These are phyloP conservation scores for Desmodesmus armatus DNA, from an alignment of 139 green algal genomes.

Conservation along the genomic window DNA sequence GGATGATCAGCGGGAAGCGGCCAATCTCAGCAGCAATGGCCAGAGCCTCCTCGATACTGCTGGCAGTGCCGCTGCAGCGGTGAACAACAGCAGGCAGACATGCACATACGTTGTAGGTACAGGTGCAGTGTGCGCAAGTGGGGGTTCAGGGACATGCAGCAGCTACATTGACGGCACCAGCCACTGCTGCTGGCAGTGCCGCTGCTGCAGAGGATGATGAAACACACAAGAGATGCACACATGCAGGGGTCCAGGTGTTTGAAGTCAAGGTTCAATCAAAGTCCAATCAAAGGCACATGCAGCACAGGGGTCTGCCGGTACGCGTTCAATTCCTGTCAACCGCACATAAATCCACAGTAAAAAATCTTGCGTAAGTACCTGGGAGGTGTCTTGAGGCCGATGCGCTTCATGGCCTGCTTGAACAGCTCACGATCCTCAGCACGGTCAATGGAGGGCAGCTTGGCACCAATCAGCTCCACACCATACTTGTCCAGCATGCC, in stretches of 20 bases:
- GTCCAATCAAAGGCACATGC: too few species aligned
- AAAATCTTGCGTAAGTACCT: slow-evolving; percentile 21
- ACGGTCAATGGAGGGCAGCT: slow-evolving; percentile 98
- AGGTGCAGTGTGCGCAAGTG: too few species aligned
- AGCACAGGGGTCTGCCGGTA: too few species aligned
- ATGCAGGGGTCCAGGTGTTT: too few species aligned
- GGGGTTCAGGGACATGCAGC: background rate
- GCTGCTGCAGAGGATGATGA: background rate
- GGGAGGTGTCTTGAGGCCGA: slow-evolving; percentile 76
- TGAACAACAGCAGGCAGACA: background rate
- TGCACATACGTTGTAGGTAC: too few species aligned
- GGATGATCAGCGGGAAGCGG: slow-evolving; percentile 97
- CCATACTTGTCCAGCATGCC: slow-evolving; percentile 92
- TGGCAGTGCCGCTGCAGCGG: slow-evolving; percentile 55
- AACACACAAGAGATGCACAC: too few species aligned
- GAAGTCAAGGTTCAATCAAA: too few species aligned
- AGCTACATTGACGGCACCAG: background rate
- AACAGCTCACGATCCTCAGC: slow-evolving; percentile 98
- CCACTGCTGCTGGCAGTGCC: background rate
- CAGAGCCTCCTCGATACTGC: slow-evolving; percentile 75
- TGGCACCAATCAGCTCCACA: slow-evolving; percentile 98
- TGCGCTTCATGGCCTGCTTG: slow-evolving; percentile 82
- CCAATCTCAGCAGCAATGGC: slow-evolving; percentile 79
- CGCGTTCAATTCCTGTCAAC: too few species aligned
- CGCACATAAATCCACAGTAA: too few species aligned